Evolutionary conservation across 164 flowering plant genomes (phyloP).

Genomic region (Annona squamosa): DNA sequence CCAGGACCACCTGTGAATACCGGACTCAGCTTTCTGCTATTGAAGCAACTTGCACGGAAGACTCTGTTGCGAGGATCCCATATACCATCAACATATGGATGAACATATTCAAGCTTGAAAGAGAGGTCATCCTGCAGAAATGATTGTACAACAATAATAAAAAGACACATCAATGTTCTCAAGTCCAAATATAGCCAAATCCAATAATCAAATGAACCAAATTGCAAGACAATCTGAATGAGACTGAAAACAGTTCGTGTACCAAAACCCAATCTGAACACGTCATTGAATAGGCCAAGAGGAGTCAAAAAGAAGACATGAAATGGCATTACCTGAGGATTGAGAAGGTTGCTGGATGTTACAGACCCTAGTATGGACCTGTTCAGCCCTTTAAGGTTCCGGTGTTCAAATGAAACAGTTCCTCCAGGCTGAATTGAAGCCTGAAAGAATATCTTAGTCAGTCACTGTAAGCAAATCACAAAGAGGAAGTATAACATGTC

Average conservation of each 20-base stretch:
- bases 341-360: constrained; percentile 91
- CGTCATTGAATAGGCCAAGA: neutral
- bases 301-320: neutral
- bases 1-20: constrained; percentile 99
- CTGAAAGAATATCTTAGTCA: constrained; percentile 29
- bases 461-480: neutral
- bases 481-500: neutral
- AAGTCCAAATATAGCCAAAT: neutral
- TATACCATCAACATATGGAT: constrained; percentile 91
- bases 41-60: constrained; percentile 80
- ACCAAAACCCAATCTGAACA: neutral
- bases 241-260: neutral
- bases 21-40: constrained; percentile 92
- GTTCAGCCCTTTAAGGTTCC: constrained; percentile 82
- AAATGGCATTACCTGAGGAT: constrained; percentile 64
- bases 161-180: neutral
- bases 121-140: constrained; percentile 85
- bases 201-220: neutral
- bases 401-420: constrained; percentile 91
- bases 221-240: neutral
- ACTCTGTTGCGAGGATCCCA: constrained; percentile 74
- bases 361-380: constrained; percentile 87
- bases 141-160: neutral
- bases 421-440: constrained; percentile 98
- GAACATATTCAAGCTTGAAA: constrained; percentile 96